Evolutionary conservation across 177 flowering plant genomes (phyloP).

Genomic region (Vitis hybrid): DNA sequence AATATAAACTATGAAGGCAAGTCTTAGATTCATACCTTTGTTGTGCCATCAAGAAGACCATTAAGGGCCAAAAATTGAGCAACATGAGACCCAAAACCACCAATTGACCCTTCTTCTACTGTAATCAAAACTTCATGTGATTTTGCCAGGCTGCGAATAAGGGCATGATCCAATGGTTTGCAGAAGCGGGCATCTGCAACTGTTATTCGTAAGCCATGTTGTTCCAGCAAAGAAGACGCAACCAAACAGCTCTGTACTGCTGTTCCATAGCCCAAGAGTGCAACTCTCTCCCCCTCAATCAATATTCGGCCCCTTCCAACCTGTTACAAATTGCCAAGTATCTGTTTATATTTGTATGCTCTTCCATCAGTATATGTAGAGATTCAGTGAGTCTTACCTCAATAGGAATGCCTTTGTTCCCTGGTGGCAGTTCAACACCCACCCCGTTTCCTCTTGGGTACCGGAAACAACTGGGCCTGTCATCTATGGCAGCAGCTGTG

Average conservation of each 20-base stretch:
- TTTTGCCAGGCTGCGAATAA: slow-evolving; percentile 72
- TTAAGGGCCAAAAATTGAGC: slow-evolving; percentile 85
- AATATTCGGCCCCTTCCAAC: slow-evolving; percentile 85
- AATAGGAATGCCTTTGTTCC: slow-evolving; percentile 88
- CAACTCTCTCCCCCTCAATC: slow-evolving; percentile 91
- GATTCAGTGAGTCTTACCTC: slow-evolving; percentile 48
- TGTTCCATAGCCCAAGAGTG: slow-evolving; percentile 86
- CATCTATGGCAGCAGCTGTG: slow-evolving; percentile 92
- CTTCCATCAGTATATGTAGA: background rate
- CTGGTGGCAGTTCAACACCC: slow-evolving; percentile 74
- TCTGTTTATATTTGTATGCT: background rate
- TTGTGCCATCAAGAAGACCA: slow-evolving; percentile 86
- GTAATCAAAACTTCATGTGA: slow-evolving; percentile 85
- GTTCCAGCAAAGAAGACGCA: slow-evolving; percentile 62
- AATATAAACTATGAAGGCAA: slow-evolving; percentile 13
- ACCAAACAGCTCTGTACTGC: slow-evolving; percentile 90
- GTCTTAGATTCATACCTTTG: slow-evolving; percentile 48
- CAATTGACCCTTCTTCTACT: slow-evolving; percentile 92
- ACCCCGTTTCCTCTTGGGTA: slow-evolving; percentile 95
- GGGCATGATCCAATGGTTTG: slow-evolving; percentile 81
- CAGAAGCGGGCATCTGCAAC: slow-evolving; percentile 97
- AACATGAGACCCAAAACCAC: slow-evolving; percentile 96
- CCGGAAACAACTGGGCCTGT: slow-evolving; percentile 88
- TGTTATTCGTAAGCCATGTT: slow-evolving; percentile 57
- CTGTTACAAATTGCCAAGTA: slow-evolving; percentile 30